phyloP scores from a whole-genome alignment of 306 rosid genomes.

The Quercus rubra region DNA sequence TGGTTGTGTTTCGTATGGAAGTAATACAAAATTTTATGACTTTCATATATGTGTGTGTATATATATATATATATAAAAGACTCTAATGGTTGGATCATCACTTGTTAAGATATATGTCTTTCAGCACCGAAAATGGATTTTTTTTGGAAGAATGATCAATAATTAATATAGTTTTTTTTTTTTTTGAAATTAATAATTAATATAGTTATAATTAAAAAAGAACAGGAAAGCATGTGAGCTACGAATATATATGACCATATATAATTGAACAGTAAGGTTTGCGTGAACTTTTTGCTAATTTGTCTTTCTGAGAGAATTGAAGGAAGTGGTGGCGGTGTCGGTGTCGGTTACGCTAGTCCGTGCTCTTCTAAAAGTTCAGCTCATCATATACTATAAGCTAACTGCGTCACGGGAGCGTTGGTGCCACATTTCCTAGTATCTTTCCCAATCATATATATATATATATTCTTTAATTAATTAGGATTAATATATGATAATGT shows the following conservation, averaged over 20 bases:
- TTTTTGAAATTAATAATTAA: too few relatives aligned
- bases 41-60: too few relatives aligned
- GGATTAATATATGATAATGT: too few relatives aligned
- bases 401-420: constrained; percentile 25
- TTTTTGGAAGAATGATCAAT: too few relatives aligned
- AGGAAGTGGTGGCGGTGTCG: constrained; percentile 38
- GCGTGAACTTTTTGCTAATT: neutral
- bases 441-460: neutral
- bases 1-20: neutral
- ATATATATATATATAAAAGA: too few relatives aligned
- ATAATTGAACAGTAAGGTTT: neutral
- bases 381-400: neutral
- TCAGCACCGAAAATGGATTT: too few relatives aligned
- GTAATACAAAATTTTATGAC: neutral
- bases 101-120: too few relatives aligned
- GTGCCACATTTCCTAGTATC: constrained; percentile 22
- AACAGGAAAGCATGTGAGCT: neutral
- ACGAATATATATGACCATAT: neutral
- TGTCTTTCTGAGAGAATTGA: neutral
- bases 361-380: neutral
- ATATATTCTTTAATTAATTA: too few relatives aligned
- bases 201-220: too few relatives aligned
- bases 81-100: too few relatives aligned
- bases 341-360: constrained; percentile 28
- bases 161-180: too few relatives aligned